phyloP scores from a whole-genome alignment of 106 monocot species.

The Gastrodia elata region DNA sequence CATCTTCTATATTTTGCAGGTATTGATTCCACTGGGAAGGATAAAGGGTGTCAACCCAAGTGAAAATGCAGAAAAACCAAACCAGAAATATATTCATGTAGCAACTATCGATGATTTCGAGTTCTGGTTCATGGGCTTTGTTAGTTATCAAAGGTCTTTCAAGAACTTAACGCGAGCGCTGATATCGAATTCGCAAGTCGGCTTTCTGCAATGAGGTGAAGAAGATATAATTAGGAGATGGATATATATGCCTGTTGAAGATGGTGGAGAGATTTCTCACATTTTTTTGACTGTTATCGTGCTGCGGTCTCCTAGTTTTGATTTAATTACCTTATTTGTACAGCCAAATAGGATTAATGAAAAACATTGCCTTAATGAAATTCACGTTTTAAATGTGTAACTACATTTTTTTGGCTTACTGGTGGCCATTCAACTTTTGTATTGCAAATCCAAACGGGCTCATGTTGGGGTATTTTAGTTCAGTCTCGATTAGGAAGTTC shows the following conservation, averaged over 20 bases:
- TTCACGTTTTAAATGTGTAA: background rate
- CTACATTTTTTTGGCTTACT: background rate
- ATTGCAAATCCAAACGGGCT: too few relatives aligned
- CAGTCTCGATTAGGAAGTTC: too few relatives aligned
- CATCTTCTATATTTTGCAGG: slow-evolving; percentile 14
- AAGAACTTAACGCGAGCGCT: slow-evolving; percentile 28
- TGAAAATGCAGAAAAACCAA: slow-evolving; percentile 34
- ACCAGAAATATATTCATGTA: slow-evolving; percentile 45
- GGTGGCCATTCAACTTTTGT: too few relatives aligned
- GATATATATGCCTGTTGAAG: background rate
- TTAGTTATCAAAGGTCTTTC: slow-evolving; percentile 39
- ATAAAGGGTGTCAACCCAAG: slow-evolving; percentile 26
- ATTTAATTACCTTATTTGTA: background rate
- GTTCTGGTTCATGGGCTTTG: slow-evolving; percentile 66
- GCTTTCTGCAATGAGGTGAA: background rate
- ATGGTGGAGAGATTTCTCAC: background rate
- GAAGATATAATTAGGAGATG: background rate
- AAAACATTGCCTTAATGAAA: background rate
- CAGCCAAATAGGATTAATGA: background rate
- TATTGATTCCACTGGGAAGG: slow-evolving; percentile 34
- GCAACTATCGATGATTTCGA: slow-evolving; percentile 46
- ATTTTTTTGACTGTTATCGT: background rate
- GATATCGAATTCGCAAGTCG: slow-evolving; percentile 4
- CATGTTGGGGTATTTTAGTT: too few relatives aligned
- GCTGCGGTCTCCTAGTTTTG: background rate